Conservation (phyloP, 768 basidiomycete species). For the Panellus pusillus region DNA sequence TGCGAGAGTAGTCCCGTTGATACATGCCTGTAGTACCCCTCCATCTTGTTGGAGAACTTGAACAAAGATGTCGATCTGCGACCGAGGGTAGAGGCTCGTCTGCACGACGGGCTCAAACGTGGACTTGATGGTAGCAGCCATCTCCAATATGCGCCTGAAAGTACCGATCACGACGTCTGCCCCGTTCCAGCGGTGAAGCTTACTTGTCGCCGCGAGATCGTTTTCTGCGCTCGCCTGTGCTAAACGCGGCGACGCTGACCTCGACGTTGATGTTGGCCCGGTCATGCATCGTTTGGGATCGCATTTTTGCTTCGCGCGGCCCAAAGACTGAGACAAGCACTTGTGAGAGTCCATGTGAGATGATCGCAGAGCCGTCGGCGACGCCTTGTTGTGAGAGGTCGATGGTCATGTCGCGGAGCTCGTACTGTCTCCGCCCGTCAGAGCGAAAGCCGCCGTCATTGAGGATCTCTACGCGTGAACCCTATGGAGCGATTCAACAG, state of each 20-base stretch:
- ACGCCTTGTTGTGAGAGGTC: conserved; percentile 71
- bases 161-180: conserved; percentile 1
- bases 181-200: conserved; percentile 31
- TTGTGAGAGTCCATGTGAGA: conserved; percentile 89
- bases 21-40: conserved; percentile 83
- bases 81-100: conserved; percentile 87
- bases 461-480: conserved; percentile 67
- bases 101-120: conserved; percentile 97
- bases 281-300: conserved; percentile 82
- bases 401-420: conserved; percentile 80
- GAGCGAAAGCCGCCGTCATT: conserved; percentile 88
- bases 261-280: conserved; percentile 89
- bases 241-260: conserved; percentile 84
- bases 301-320: conserved; percentile 83
- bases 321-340: conserved; percentile 90
- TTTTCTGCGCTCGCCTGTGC: conserved; percentile 76
- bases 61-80: conserved; percentile 91
- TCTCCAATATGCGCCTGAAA: conserved; percentile 79
- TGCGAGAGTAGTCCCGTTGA: conserved; percentile 94
- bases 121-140: conserved; percentile 83
- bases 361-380: conserved; percentile 83
- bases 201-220: conserved; percentile 86
- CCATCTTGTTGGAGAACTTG: conserved; percentile 96
- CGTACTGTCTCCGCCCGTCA: conserved; percentile 90
- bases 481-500: conserved; percentile 29